Base-by-base conservation (phyloP, 2,329 filamentous ascomycete genomes). In the Fusarium anguioides region DNA sequence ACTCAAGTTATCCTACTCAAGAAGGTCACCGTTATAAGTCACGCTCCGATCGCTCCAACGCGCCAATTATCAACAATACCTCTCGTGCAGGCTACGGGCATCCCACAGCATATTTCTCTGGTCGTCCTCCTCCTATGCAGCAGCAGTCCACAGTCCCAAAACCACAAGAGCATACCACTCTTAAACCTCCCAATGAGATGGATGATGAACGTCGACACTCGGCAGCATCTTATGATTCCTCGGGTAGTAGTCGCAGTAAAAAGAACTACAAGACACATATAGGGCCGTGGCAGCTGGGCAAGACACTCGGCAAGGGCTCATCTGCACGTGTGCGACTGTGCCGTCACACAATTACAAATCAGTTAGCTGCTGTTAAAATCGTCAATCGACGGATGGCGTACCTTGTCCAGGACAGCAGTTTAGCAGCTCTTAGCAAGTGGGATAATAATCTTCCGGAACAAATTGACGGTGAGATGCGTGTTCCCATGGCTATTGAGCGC, bases 341-440 rank as follows among this genome's bases (percentile, higher is more conserved):
- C 21, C 89, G 93, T 65, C 94, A 99, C 80, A 86, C 84, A 23
- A 80, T 88, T 21, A 96, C 93, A 6, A 88, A 91, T 11, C 91
- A 97, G 73, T 85, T 90, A 47, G 96, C 94, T 6, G 96, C 96
- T 4, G 91, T 97, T 75, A 99, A 99, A 82, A 98, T 99, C 73
- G 92, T 99, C 26, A 93, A 93, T 58, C 94, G 96, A 77, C 87
- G 87, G 58, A 91, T 88, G 50, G 93, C 92, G 14, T 89, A 92
- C 61, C 87, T 94, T 73, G 90, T 93, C 3, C 91, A 96, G 66
- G 93, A 94, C 49, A 90, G 93, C 69, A 97, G 94, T 76, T 85
- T 97, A 76, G 91, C 91, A 15, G 91, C 92, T 46, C 86, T 97
- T 66, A 93, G 95, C 74, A 87, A 89, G 70, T 91, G 89, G 77